Percentiles rank a stretch among this genome's conserved stretches.
Conservation (phyloP, 768 basidiomycete species). For the Aureoboletus auriporus region DNA sequence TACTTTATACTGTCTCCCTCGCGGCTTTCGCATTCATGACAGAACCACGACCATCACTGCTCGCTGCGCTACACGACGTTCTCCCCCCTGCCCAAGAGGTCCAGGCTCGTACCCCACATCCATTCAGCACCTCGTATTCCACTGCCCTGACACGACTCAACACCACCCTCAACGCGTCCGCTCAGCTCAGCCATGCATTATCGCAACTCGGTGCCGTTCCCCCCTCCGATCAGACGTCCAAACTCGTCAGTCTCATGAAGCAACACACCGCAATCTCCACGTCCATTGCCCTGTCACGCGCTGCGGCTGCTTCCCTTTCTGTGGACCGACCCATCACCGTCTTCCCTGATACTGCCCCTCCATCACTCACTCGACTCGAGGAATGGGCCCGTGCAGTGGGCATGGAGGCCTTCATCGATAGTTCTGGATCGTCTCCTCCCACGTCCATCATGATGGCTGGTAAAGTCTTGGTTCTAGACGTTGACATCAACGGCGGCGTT, state of each 20-base stretch:
- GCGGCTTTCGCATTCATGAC: background rate
- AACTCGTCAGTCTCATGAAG: slow-evolving; percentile 63
- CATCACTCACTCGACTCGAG: slow-evolving; percentile 41
- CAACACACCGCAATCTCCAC: slow-evolving; percentile 49
- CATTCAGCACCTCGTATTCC: slow-evolving; percentile 22
- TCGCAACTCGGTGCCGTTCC: slow-evolving; percentile 40
- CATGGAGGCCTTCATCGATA: slow-evolving; percentile 74
- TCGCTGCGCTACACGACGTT: slow-evolving; percentile 25
- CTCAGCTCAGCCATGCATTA: slow-evolving; percentile 53
- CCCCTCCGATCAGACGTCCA: slow-evolving; percentile 54
- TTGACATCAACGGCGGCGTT: slow-evolving; percentile 51
- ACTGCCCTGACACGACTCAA: slow-evolving; percentile 36
- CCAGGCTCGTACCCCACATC: slow-evolving; percentile 16
- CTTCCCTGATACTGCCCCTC: slow-evolving; percentile 28
- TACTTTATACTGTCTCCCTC: too few species aligned
- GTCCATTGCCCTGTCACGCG: slow-evolving; percentile 25
- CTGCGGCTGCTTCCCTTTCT: slow-evolving; percentile 18
- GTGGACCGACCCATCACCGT: slow-evolving; percentile 13
- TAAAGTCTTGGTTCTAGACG: slow-evolving; percentile 76
- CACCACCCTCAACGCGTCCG: slow-evolving; percentile 47
- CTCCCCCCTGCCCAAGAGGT: slow-evolving; percentile 14
- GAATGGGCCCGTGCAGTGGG: slow-evolving; percentile 61
- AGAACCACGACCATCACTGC: slow-evolving; percentile 19
- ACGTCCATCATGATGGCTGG: slow-evolving; percentile 66
- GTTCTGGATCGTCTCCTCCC: slow-evolving; percentile 36